Conservation (phyloP, 139 green algal species). For the Helicosporidium sp. region DNA sequence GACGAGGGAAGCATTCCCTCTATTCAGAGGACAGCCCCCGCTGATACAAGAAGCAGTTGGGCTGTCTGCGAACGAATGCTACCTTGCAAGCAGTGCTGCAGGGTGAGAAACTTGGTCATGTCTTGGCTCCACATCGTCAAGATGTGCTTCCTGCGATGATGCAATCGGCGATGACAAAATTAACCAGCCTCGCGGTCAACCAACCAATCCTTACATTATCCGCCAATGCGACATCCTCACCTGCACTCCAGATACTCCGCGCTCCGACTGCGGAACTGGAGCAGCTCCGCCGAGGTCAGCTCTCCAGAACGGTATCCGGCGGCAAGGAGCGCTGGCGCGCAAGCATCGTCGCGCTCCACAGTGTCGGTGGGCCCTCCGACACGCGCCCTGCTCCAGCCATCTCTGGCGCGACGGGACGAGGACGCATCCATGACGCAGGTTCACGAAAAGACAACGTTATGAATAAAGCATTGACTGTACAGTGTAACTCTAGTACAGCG, state of each 20-base stretch:
- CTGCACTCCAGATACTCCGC: conserved; percentile 24
- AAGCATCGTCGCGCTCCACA: conserved; percentile 11
- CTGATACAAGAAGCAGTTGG: neutral
- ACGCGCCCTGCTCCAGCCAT: too few relatives aligned
- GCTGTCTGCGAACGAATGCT: too few relatives aligned
- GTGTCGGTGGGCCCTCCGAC: too few relatives aligned
- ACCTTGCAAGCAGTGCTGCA: conserved; percentile 15
- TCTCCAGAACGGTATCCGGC: conserved; percentile 24
- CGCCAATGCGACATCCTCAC: too few relatives aligned
- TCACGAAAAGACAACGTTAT: too few relatives aligned
- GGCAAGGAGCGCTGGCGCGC: conserved; percentile 19
- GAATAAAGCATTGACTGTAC: too few relatives aligned
- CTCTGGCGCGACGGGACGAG: too few relatives aligned
- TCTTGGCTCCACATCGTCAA: conserved; percentile 30
- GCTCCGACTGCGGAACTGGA: conserved; percentile 18
- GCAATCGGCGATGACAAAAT: too few relatives aligned
- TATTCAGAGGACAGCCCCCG: neutral
- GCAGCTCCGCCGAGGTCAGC: conserved; percentile 27
- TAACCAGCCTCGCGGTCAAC: too few relatives aligned
- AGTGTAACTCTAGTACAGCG: too few relatives aligned
- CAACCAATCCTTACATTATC: too few relatives aligned
- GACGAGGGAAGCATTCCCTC: neutral
- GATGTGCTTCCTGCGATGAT: conserved; percentile 22
- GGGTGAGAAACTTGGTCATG: conserved; percentile 14
- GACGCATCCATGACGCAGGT: too few relatives aligned